Conservation (phyloP, 176 grass and related monocot genomes). For the Echinochloa phyllopogon region DNA sequence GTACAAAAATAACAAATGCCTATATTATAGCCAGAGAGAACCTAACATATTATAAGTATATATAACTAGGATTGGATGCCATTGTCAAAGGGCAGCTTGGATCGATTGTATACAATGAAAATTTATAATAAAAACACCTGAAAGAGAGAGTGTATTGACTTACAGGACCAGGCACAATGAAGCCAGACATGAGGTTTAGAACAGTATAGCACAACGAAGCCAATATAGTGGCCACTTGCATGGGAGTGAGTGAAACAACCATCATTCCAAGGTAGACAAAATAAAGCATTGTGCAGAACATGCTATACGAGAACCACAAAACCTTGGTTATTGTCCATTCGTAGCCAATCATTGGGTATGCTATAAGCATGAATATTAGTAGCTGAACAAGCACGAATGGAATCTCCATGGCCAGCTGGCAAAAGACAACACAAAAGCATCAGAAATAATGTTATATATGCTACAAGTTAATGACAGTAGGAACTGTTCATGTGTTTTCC, state of each 20-base stretch:
- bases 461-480: not conserved
- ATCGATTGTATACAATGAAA: not conserved
- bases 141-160: not conserved
- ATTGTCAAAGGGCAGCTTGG: too few species aligned
- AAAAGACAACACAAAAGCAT: not conserved
- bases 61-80: too few species aligned
- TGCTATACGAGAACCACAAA: slow-evolving; percentile 55
- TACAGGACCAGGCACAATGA: slow-evolving; percentile 58
- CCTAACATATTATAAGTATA: too few species aligned
- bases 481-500: too few species aligned
- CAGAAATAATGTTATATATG: not conserved
- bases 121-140: not conserved
- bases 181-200: slow-evolving; percentile 62
- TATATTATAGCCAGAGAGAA: too few species aligned
- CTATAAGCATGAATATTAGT: slow-evolving; percentile 47
- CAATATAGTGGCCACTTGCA: slow-evolving; percentile 55
- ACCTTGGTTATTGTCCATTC: slow-evolving; percentile 49
- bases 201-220: slow-evolving; percentile 50
- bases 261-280: slow-evolving; percentile 63
- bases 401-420: slow-evolving; percentile 42
- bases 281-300: slow-evolving; percentile 62
- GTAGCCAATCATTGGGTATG: slow-evolving; percentile 61
- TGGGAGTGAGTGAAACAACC: slow-evolving; percentile 50
- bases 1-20: too few species aligned
- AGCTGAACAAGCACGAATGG: slow-evolving; percentile 51